Percentiles rank a stretch among this genome's conserved stretches.
Conservation (phyloP, 208 protist genomes). For the Crithidia fasciculata region DNA sequence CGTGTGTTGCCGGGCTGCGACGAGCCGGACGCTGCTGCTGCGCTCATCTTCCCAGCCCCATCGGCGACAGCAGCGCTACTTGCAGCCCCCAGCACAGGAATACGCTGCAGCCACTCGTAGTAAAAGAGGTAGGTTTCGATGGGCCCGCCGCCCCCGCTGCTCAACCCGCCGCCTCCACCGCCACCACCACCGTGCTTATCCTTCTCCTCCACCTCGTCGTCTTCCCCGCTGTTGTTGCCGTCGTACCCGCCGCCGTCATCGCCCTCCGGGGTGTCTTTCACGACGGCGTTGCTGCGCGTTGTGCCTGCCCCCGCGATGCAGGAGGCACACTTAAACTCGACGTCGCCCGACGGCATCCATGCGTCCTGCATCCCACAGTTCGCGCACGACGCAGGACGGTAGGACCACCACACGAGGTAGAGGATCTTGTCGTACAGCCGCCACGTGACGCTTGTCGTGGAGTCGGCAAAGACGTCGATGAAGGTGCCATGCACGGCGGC, state of each 20-base stretch:
- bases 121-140: conserved; percentile 67
- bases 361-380: conserved; percentile 76
- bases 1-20: not conserved
- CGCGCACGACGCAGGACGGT: conserved; percentile 54
- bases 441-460: conserved; percentile 52
- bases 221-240: conserved; percentile 27
- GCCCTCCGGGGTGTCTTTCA: conserved; percentile 44
- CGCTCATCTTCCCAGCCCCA: not conserved
- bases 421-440: conserved; percentile 79
- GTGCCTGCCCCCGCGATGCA: conserved; percentile 66
- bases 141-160: conserved; percentile 16
- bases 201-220: conserved; percentile 19
- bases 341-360: conserved; percentile 69
- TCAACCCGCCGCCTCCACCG: conserved; percentile 15
- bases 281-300: conserved; percentile 60
- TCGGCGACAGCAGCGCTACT: not conserved
- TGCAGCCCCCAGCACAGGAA: conserved; percentile 22
- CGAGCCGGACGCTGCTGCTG: not conserved
- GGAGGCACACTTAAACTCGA: conserved; percentile 69
- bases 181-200: conserved; percentile 11
- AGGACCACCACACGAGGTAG: conserved; percentile 88
- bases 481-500: conserved; percentile 56
- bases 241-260: conserved; percentile 38
- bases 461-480: conserved; percentile 70
- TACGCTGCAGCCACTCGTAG: conserved; percentile 68